These are phyloP conservation scores for Leptographium flavum DNA, from an alignment of 2,329 filamentous ascomycete genomes.

Conservation along the genomic window DNA sequence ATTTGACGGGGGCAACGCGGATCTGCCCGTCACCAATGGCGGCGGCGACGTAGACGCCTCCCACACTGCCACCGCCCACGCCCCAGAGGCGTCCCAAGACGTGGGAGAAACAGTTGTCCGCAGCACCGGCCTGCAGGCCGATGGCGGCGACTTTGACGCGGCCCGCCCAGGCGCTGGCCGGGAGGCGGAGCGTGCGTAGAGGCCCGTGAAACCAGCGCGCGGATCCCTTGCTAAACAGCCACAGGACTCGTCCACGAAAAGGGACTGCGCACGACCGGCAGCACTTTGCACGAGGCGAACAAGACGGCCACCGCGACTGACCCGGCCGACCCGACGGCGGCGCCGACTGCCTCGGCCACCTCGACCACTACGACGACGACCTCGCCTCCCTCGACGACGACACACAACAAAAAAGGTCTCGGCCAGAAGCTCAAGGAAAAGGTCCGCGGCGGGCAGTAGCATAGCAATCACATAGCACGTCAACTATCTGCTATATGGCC, in stretches of 20 bases:
- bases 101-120: constrained; percentile 39
- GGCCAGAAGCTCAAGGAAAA: not conserved
- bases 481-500: no score
- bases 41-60: not conserved
- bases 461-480: no score
- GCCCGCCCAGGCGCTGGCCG: constrained; percentile 46
- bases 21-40: not conserved
- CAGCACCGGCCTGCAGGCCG: constrained; percentile 42
- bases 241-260: not conserved
- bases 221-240: not conserved
- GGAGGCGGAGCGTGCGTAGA: constrained; percentile 49
- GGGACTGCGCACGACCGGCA: not conserved
- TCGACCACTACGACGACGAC: no score
- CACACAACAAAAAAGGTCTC: not conserved
- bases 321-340: no score
- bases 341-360: no score
- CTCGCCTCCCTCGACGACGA: no score
- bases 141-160: constrained; percentile 56
- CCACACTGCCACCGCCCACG: not conserved
- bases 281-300: no score
- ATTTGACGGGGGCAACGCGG: constrained; percentile 67
- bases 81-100: not conserved
- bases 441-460: not conserved
- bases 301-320: not conserved
- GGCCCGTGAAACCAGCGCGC: no score